phyloP scores from a whole-genome alignment of 2,329 filamentous ascomycete species.

The Aureobasidium sp. region DNA sequence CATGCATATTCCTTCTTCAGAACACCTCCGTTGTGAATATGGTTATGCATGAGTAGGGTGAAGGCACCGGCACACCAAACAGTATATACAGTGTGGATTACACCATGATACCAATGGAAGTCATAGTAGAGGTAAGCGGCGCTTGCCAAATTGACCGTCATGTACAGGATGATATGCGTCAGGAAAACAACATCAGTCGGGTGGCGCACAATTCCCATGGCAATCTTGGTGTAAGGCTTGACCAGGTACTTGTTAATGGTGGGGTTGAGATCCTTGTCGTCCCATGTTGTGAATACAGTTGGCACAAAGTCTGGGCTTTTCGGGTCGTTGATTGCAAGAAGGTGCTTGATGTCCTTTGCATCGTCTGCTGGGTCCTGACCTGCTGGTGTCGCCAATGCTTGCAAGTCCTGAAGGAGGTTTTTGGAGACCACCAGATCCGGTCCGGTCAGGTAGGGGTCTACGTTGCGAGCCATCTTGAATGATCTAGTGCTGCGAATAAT shows the following conservation, averaged over 20 bases:
- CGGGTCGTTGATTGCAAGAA: constrained; percentile 46
- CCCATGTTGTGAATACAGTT: constrained; percentile 49
- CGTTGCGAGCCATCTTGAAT: constrained; percentile 17
- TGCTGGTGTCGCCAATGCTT: constrained; percentile 5
- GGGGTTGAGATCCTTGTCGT: constrained; percentile 40
- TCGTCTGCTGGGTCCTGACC: constrained; percentile 19
- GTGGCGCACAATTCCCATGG: constrained; percentile 52
- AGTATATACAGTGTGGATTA: constrained; percentile 60
- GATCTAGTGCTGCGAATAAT: too few relatives aligned
- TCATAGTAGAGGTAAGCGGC: constrained; percentile 57
- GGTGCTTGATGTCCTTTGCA: constrained; percentile 33
- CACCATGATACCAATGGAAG: constrained; percentile 62
- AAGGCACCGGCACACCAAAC: constrained; percentile 65
- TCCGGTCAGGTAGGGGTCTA: constrained; percentile 32
- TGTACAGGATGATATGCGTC: constrained; percentile 67
- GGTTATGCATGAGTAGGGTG: constrained; percentile 77
- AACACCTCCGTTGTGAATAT: constrained; percentile 71
- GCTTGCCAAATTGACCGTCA: constrained; percentile 62
- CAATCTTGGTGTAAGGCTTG: constrained; percentile 53
- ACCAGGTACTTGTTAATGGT: constrained; percentile 47
- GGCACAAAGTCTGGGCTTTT: constrained; percentile 44
- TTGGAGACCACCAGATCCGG: constrained; percentile 35
- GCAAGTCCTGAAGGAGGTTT: constrained; percentile 31
- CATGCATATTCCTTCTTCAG: constrained; percentile 48
- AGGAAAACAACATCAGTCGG: constrained; percentile 71